Conservation (phyloP, 1,284 basidiomycete genomes). For the Apiotrichum veenhuisii region DNA sequence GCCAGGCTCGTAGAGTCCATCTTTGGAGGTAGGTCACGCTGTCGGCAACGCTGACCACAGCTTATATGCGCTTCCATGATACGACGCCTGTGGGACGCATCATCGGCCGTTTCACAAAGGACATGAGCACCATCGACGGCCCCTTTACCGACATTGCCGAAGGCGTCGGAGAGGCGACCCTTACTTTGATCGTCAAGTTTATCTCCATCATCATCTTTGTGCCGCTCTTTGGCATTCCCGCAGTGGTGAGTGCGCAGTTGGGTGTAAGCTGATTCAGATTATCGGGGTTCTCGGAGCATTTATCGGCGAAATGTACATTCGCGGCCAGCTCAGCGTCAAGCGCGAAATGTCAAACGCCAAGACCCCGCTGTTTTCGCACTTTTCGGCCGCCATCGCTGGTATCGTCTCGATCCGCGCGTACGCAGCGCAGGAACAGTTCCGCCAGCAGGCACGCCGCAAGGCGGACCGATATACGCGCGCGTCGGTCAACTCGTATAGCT, state of each 20-base stretch:
- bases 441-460: slow-evolving; percentile 25
- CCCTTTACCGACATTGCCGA: slow-evolving; percentile 39
- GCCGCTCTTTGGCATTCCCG: slow-evolving; percentile 48
- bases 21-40: slow-evolving; percentile 43
- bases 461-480: slow-evolving; percentile 48
- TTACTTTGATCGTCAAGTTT: slow-evolving; percentile 52
- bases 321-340: slow-evolving; percentile 71
- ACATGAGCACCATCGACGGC: slow-evolving; percentile 53
- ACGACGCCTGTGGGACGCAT: slow-evolving; percentile 60
- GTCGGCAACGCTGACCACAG: slow-evolving; percentile 15
- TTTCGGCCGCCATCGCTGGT: slow-evolving; percentile 64
- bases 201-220: slow-evolving; percentile 54
- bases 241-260: slow-evolving; percentile 26
- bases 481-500: slow-evolving; percentile 43
- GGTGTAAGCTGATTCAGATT: slow-evolving; percentile 8
- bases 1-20: slow-evolving; percentile 57
- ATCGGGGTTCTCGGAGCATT: slow-evolving; percentile 54
- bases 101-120: slow-evolving; percentile 60
- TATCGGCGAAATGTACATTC: slow-evolving; percentile 57
- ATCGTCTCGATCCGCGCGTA: slow-evolving; percentile 54
- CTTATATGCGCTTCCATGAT: slow-evolving; percentile 60
- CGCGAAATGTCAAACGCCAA: slow-evolving; percentile 63
- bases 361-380: slow-evolving; percentile 65
- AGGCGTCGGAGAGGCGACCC: slow-evolving; percentile 40
- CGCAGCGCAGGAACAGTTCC: slow-evolving; percentile 35